Base-by-base conservation (phyloP, 352 stramenopile species). In the Phytophthora litchii region DNA sequence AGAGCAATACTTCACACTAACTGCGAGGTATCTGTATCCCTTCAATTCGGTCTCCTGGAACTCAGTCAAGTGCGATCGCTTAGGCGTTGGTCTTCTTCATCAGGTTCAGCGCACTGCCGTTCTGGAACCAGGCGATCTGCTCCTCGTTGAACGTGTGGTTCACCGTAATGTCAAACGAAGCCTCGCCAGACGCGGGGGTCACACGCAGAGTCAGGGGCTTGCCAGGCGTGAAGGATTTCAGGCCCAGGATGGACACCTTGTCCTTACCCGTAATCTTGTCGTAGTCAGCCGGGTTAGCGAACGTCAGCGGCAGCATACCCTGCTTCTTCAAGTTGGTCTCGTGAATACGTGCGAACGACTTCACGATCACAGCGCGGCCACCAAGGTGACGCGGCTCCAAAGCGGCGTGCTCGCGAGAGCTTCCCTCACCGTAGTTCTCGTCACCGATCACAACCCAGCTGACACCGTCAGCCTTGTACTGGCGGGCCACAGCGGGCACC, bases 291-390 rank as follows among this genome's bases (percentile, higher is more conserved):
- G 89, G 88, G 84, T 97, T 90, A 20, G 83, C 89, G 69, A 98
- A 98, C 51, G 86, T 96, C 51, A 98, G 77, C 35, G 91, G 87
- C 12, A 98, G 84, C 89, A 98, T 97, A 65, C 92, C 92, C 76
- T 98, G 92, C 87, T 98, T 98, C 88, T 98, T 98, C 68, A 98
- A 72, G 80, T 98, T 98, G 27, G 92, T 98, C 79, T 98, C 92
- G 82, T 98, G 92, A 67, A 98, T 98, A 74, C 92, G 88, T 36
- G 92, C 92, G 66, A 98, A 98, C 72, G 86, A 96, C 79, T 97
- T 97, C 32, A 96, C 86, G 37, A 98, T 94, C 37, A 98, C 89
- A 52, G 92, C 92, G 49, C 86, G 77, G 59, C 89, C 92, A 40
- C 91, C 91, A 45, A 98, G 80, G 76, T 97, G 89, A 49, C 92